Evolutionary conservation across 2,329 filamentous ascomycete genomes (phyloP).

Genomic region (Chalaropsis thielavioides): DNA sequence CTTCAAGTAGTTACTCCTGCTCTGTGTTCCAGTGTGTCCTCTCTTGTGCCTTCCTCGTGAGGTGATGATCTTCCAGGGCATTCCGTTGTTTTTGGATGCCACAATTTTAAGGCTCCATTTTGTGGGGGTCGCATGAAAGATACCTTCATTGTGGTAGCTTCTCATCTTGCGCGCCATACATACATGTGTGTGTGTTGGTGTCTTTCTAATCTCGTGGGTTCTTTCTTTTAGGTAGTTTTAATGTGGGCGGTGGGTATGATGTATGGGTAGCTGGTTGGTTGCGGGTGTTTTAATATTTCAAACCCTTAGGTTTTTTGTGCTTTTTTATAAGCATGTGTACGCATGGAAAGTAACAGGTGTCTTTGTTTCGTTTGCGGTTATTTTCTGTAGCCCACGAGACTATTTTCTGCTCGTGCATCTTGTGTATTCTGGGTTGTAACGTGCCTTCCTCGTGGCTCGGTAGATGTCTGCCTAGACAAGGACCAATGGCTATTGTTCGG

Average conservation of each 20-base stretch:
- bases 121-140: neutral
- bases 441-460: neutral
- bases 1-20: neutral
- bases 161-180: neutral
- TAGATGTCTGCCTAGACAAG: neutral
- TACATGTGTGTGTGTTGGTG: neutral
- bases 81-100: neutral
- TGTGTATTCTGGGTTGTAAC: neutral
- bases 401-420: no score
- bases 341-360: neutral
- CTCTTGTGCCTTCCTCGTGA: neutral
- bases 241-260: neutral
- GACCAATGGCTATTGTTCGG: neutral
- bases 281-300: neutral
- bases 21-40: neutral
- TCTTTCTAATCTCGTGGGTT: neutral
- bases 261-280: neutral
- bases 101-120: neutral
- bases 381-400: neutral
- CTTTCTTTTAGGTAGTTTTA: no score
- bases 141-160: neutral
- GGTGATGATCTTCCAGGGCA: neutral
- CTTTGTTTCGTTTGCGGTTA: neutral
- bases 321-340: neutral
- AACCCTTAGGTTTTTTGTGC: neutral